Conservation (phyloP, 2,329 filamentous ascomycete genomes). For the Pseudopithomyces maydicus region DNA sequence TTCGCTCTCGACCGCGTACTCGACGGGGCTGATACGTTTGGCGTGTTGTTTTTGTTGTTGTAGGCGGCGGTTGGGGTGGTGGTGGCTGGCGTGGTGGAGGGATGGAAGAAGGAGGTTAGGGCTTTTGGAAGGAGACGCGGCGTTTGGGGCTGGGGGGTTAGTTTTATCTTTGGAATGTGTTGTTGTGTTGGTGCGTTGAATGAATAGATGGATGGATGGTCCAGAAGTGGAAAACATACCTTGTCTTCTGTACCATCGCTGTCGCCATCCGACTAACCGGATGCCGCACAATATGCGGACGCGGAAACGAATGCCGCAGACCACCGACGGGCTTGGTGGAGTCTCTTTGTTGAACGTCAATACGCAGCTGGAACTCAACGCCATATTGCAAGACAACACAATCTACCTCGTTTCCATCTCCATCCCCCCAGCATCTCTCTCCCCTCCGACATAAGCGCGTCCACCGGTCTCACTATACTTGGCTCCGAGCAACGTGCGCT, state of each 20-base stretch:
- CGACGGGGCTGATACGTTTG: constrained; percentile 23
- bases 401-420: too few species aligned
- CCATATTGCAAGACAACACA: too few species aligned
- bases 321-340: constrained; percentile 22
- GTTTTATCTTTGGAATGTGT: too few species aligned
- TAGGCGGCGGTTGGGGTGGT: constrained; percentile 7
- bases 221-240: not conserved
- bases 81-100: constrained; percentile 5
- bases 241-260: not conserved
- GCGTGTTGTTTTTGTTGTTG: too few species aligned
- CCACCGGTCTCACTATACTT: not conserved
- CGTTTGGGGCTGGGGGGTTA: constrained; percentile 5
- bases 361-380: too few species aligned
- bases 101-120: constrained; percentile 34
- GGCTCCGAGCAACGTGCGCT: constrained; percentile 15
- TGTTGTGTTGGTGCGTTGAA: too few species aligned
- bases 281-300: constrained; percentile 4
- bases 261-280: not conserved
- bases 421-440: too few species aligned
- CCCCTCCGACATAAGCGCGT: not conserved
- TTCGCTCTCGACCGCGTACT: constrained; percentile 23
- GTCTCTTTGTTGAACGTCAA: too few species aligned
- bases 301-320: constrained; percentile 30
- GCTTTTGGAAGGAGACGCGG: constrained; percentile 33
- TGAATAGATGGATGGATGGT: too few species aligned